Conservation (phyloP, 2,329 filamentous ascomycete genomes). For the Pseudogymnoascus sp. region DNA sequence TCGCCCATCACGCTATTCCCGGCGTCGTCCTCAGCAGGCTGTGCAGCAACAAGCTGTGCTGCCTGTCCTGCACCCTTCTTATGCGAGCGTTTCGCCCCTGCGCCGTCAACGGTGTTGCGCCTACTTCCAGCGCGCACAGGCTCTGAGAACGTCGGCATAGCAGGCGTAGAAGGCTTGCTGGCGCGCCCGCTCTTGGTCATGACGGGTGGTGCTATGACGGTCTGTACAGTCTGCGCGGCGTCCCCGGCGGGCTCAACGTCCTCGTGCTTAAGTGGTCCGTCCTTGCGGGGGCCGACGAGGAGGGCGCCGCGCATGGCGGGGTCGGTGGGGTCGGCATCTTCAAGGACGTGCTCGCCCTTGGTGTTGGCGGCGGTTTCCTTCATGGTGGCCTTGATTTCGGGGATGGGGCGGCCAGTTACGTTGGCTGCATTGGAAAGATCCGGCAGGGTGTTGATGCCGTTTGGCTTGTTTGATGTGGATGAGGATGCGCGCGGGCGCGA, state of each 20-base stretch:
- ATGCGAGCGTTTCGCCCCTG: constrained; percentile 43
- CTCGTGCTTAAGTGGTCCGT: constrained; percentile 40
- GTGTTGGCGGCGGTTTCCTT: constrained; percentile 38
- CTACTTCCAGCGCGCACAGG: constrained; percentile 45
- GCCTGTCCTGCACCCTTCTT: constrained; percentile 45
- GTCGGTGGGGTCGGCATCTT: constrained; percentile 29
- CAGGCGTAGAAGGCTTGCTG: constrained; percentile 59
- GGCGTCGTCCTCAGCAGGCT: constrained; percentile 26
- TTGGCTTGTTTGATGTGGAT: constrained; percentile 53
- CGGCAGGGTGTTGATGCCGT: constrained; percentile 36
- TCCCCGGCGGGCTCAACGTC: constrained; percentile 40
- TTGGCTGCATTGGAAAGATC: constrained; percentile 24
- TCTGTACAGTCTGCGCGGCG: constrained; percentile 27
- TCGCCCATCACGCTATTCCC: constrained; percentile 33
- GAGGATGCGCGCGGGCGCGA: constrained; percentile 48
- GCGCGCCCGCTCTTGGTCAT: constrained; percentile 57
- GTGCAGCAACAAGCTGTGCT: constrained; percentile 26
- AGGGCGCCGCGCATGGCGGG: constrained; percentile 22
- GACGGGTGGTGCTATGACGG: constrained; percentile 36
- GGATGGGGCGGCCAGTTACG: constrained; percentile 27
- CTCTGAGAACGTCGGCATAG: constrained; percentile 52
- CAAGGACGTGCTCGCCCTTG: constrained; percentile 27
- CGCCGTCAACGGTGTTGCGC: constrained; percentile 32
- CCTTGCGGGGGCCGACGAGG: constrained; percentile 35
- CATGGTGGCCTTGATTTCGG: constrained; percentile 45